A percentile compares a stretch with the other conserved stretches of the same genome.
phyloP scores from a whole-genome alignment of 805 yeast species.

The Wickerhamomyces subpelliculosus region DNA sequence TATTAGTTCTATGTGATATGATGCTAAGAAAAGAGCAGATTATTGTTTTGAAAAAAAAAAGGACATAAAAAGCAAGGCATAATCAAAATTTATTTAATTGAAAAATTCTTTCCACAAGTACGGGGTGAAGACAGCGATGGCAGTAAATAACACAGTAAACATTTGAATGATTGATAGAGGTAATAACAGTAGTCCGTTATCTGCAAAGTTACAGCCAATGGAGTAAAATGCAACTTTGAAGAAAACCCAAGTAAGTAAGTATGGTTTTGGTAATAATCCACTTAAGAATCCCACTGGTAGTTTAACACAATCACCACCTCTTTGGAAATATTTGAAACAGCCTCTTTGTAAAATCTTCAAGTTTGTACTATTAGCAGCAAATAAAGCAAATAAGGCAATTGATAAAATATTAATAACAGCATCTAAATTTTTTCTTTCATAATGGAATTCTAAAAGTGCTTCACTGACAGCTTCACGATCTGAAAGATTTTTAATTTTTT shows the following conservation, averaged over 20 bases:
- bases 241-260: constrained; percentile 73
- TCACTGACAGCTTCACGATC: constrained; percentile 52
- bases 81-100: too few species aligned
- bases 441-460: constrained; percentile 62
- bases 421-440: constrained; percentile 69
- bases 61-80: background rate
- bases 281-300: constrained; percentile 81
- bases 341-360: constrained; percentile 74
- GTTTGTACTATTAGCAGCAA: constrained; percentile 74
- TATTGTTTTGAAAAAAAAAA: background rate
- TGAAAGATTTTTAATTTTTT: constrained; percentile 40
- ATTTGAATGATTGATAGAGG: constrained; percentile 70
- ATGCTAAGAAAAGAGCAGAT: background rate
- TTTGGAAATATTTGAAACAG: constrained; percentile 77
- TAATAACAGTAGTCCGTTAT: constrained; percentile 57
- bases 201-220: constrained; percentile 58
- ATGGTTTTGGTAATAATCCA: constrained; percentile 75
- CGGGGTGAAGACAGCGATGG: constrained; percentile 75
- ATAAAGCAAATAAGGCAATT: constrained; percentile 80
- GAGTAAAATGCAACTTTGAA: constrained; percentile 86
- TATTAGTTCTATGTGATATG: too few species aligned
- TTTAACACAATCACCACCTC: constrained; percentile 73
- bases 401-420: constrained; percentile 86
- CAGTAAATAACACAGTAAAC: constrained; percentile 61
- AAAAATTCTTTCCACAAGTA: constrained; percentile 36